Evolutionary conservation across 768 basidiomycete species (phyloP).

Genomic region (Chlorophyllum brunneum): DNA sequence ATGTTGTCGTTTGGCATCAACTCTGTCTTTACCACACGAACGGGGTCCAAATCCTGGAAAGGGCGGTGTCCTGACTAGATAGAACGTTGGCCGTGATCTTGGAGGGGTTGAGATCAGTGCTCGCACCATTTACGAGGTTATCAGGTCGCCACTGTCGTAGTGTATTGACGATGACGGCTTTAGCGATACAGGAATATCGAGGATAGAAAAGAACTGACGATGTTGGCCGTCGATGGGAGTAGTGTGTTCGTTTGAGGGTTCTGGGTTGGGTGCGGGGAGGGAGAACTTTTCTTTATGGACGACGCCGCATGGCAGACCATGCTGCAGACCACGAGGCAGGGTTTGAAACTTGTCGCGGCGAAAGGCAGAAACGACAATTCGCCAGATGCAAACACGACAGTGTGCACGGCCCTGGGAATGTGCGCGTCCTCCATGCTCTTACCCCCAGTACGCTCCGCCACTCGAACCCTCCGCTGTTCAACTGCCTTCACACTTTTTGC

Average conservation of each 20-base stretch:
- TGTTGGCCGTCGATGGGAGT: not conserved
- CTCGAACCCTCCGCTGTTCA: not conserved
- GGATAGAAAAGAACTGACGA: not conserved
- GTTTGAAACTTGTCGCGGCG: too few relatives aligned
- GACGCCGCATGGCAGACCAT: too few relatives aligned
- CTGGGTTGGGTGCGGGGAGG: too few relatives aligned
- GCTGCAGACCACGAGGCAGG: too few relatives aligned
- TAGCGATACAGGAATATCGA: too few relatives aligned
- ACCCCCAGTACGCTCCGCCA: not conserved
- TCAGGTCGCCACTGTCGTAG: too few relatives aligned
- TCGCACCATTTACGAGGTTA: not conserved
- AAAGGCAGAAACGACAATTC: too few relatives aligned
- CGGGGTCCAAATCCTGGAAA: not conserved
- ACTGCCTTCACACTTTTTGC: not conserved
- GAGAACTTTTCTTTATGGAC: too few relatives aligned
- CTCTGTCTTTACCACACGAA: not conserved
- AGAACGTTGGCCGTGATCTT: not conserved
- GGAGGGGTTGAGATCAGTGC: not conserved
- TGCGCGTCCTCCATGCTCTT: constrained; percentile 1
- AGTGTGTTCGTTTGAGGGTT: too few relatives aligned
- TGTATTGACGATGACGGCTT: too few relatives aligned
- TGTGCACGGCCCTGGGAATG: not conserved
- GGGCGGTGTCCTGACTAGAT: not conserved
- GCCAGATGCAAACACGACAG: not conserved
- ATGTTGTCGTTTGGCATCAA: constrained; percentile 14